Evolutionary conservation across 345 rosid species (phyloP), one percentile per base, ranked within the genome.

Genomic region (Laguncularia racemosa): DNA sequence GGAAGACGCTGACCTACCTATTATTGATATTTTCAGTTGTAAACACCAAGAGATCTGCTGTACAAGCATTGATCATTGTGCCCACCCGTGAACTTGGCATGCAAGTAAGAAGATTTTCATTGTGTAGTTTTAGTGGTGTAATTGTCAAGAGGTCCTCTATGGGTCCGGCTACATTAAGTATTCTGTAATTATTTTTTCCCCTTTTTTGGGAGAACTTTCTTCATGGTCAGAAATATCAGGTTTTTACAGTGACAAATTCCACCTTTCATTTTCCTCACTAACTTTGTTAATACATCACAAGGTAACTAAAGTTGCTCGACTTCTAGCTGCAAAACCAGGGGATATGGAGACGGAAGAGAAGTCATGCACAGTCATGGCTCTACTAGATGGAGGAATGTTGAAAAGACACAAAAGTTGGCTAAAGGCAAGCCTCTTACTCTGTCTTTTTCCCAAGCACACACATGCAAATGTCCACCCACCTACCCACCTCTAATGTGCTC

Each of bases 61-160:
- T 91, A 66, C 98, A 88, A 78, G 91, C 96, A 14, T 66, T 82
- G 7, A 76, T 91, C 59, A 79, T 91, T 61, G 98, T 91, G 62
- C 96, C 95, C 13, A 91, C 96, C 33, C 81, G 96, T 13, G 96
- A 91, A 65, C 96, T 91, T 64, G 98, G 96, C 50, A 84, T 80
- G 69, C 97, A 92, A 80, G 98, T 92, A 68, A 76, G 85, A 23
- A n/a, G n/a, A 3, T 62, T 4, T 44, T 58, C 26, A 28, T 55
- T 48, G 28, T 28, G 13, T 20, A 59, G 46, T 11, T 0, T 20
- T 10, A 13, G n/a, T 16, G n/a, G 6, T 33, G 9, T 33, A 33
- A 9, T 33, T 33, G 40, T 44, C 38, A 11, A 28, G 17, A 44
- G 17, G 14, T 56, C 3, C 21, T 57, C 20, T 46, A 49, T 18